phyloP scores from a whole-genome alignment of 495 filamentous ascomycete genomes.

The Pyronema omphalodes region DNA sequence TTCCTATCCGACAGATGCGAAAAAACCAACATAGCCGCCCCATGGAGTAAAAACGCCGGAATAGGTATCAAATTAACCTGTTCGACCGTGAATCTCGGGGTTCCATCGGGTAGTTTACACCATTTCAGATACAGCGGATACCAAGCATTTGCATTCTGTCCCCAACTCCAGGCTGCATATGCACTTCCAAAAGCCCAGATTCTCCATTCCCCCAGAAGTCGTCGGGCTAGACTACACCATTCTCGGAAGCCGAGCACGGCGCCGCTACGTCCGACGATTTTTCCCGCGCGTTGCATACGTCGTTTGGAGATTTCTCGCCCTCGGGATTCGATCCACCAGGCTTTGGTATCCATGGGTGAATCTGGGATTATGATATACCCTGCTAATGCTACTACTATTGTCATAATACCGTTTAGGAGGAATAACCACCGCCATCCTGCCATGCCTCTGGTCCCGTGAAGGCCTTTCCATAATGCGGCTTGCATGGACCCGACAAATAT shows the following conservation, averaged over 20 bases:
- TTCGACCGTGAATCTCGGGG: neutral
- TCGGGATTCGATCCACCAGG: slow-evolving; percentile 3
- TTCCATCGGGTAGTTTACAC: neutral
- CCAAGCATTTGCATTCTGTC: slow-evolving; percentile 6
- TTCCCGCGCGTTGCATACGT: neutral
- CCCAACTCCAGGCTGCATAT: neutral
- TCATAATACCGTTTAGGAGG: slow-evolving; percentile 5
- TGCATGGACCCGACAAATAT: slow-evolving; percentile 7
- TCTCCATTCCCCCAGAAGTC: neutral
- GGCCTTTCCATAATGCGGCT: slow-evolving; percentile 1
- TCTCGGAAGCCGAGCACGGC: neutral
- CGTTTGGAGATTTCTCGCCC: neutral
- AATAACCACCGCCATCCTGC: slow-evolving; percentile 8
- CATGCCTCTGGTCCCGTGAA: slow-evolving; percentile 1
- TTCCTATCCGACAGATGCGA: neutral
- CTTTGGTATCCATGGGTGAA: neutral
- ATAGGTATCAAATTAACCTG: slow-evolving; percentile 4
- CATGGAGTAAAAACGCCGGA: slow-evolving; percentile 3
- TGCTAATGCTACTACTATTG: slow-evolving; percentile 3
- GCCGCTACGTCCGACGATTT: neutral
- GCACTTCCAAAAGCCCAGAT: slow-evolving; percentile 3
- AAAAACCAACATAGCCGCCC: neutral
- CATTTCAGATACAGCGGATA: neutral
- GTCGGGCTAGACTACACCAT: neutral
- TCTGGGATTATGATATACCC: slow-evolving; percentile 4